A percentile compares a stretch with the other conserved stretches of the same genome.
Conservation (phyloP, 352 stramenopile species). For the Phytophthora sansomeana region DNA sequence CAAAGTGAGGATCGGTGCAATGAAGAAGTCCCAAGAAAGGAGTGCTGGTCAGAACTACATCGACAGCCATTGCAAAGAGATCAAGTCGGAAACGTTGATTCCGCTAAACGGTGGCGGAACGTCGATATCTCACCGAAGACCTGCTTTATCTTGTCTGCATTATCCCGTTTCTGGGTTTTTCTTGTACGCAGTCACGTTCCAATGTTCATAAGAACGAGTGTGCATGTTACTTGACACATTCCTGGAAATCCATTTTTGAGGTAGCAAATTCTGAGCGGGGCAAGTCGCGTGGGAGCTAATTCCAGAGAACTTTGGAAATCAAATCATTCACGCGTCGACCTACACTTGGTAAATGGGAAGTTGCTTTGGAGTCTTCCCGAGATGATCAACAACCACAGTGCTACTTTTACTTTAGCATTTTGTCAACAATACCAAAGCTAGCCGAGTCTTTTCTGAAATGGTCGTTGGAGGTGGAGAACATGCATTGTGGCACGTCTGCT, state of each 20-base stretch:
- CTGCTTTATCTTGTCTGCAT: conserved; percentile 12
- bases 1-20: conserved; percentile 20
- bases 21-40: background rate
- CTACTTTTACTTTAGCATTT: too few relatives aligned
- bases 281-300: conserved; percentile 8
- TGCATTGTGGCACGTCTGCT: background rate
- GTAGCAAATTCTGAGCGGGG: background rate
- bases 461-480: background rate
- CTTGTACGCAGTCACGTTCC: background rate
- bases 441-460: background rate
- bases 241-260: conserved; percentile 28
- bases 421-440: background rate
- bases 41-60: background rate
- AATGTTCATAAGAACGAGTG: background rate
- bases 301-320: background rate
- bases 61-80: conserved; percentile 10
- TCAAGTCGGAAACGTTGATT: conserved; percentile 13
- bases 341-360: background rate
- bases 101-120: background rate
- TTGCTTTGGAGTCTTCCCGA: background rate
- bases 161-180: conserved; percentile 13
- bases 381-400: too few relatives aligned
- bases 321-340: conserved; percentile 4
- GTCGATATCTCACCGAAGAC: conserved; percentile 12
- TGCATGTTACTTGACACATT: background rate